Evolutionary conservation across 345 rosid genomes (phyloP), one percentile per base, ranked within the genome.

Genomic region (Lumnitzera racemosa): DNA sequence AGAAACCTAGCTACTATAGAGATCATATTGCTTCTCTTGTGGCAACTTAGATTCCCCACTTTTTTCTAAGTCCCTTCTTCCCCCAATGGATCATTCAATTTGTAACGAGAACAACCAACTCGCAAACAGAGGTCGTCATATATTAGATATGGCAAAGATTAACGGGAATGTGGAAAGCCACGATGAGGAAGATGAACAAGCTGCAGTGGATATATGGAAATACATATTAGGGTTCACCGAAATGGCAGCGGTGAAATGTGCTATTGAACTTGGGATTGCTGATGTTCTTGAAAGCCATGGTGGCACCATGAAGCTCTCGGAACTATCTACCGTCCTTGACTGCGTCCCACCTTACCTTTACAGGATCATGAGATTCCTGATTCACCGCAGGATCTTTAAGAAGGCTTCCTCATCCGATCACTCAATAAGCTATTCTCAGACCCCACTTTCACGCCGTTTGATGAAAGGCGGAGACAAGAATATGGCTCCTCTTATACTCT

Each of bases 241-340:
- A 8, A 70, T 73, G 49, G 91, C 90, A 41, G 90, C 68, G 14
- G 82, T 81, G 20, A 91, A 83, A 67, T 88, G 98, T 66, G 95
- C 90, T 59, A 77, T 86, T 29, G 90, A 91, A 59, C 88, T 88
- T 6, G 84, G 83, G 46, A 78, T 88, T 55, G 78, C 91, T 4
- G 94, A 88, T 12, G 85, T 77, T 49, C 64, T 90, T 4, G 81
- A 79, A 59, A 69, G 74, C 71, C 80, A 74, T 20, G 68, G 69
- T 9, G 61, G 67, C 3, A 83, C 86, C 46, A 53, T 83, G 24
- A 67, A 91, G 1, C 76, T 90, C 12, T 56, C 75, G 1, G 74
- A 81, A 12, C 82, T 91, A 50, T 70, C 91, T 23, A 43, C 84
- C 31, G 15, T 72, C 20, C 80, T 84, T 51, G 64, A 74, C 10